These are phyloP conservation scores for Xylaria sp. DNA, from an alignment of 495 filamentous ascomycete species.

Conservation along the genomic window DNA sequence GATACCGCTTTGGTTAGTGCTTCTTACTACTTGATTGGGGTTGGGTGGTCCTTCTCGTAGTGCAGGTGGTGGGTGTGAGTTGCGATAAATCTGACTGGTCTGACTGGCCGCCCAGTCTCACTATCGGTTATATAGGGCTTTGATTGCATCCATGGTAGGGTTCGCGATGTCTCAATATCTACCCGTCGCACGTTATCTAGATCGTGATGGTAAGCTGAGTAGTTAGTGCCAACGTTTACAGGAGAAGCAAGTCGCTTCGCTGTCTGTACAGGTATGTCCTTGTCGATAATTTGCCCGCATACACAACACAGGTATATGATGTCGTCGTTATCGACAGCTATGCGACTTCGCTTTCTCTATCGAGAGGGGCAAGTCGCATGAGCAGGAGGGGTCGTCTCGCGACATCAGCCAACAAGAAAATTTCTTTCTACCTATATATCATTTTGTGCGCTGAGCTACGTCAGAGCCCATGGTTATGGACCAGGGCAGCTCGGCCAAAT, in stretches of 20 bases:
- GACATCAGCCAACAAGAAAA: slow-evolving; percentile 21
- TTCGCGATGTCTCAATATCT: slow-evolving; percentile 9
- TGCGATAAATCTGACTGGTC: slow-evolving; percentile 21
- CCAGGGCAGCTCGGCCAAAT: slow-evolving; percentile 25
- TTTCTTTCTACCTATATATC: slow-evolving; percentile 21
- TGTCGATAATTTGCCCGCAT: slow-evolving; percentile 8
- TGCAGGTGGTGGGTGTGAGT: slow-evolving; percentile 21
- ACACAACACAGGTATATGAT: background rate
- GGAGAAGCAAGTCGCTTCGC: slow-evolving; percentile 14
- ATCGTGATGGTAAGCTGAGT: slow-evolving; percentile 10
- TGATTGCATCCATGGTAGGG: background rate
- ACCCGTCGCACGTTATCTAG: slow-evolving; percentile 4
- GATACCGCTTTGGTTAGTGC: slow-evolving; percentile 9
- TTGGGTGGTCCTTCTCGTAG: slow-evolving; percentile 24
- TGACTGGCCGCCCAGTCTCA: slow-evolving; percentile 6
- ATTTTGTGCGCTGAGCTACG: slow-evolving; percentile 31
- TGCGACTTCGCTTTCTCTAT: slow-evolving; percentile 17
- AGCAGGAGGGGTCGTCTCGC: slow-evolving; percentile 27
- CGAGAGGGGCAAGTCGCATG: slow-evolving; percentile 30
- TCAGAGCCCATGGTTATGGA: slow-evolving; percentile 13
- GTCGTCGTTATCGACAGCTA: slow-evolving; percentile 3
- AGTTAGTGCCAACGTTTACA: slow-evolving; percentile 21
- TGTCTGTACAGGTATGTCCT: slow-evolving; percentile 14
- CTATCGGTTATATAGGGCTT: slow-evolving; percentile 20
- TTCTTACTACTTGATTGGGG: slow-evolving; percentile 15